Conservation (phyloP, 371 early-diverging fungal genomes). For the Lichtheimia ramosa region DNA sequence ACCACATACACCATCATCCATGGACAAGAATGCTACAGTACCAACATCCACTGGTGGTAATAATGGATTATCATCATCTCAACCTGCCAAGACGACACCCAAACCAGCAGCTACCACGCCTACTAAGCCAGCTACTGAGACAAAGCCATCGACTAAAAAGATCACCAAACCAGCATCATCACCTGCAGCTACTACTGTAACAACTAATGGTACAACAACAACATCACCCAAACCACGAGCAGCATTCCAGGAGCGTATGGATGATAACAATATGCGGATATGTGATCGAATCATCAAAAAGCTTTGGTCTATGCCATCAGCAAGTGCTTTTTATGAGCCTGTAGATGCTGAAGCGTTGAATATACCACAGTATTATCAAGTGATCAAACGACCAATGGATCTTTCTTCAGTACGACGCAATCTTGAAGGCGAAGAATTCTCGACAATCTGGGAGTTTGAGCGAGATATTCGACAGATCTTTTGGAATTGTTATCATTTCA, state of each 20-base stretch:
- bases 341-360: constrained; percentile 75
- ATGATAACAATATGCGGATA: constrained; percentile 30
- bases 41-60: neutral
- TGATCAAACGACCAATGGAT: constrained; percentile 98
- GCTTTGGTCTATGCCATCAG: constrained; percentile 35
- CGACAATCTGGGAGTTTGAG: constrained; percentile 50
- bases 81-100: neutral
- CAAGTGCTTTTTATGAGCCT: constrained; percentile 42
- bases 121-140: neutral
- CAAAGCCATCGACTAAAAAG: neutral
- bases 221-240: constrained; percentile 4
- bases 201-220: neutral
- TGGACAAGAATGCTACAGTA: too few species aligned
- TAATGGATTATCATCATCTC: neutral
- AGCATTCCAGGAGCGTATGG: constrained; percentile 19
- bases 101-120: constrained; percentile 2
- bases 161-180: neutral
- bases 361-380: constrained; percentile 87
- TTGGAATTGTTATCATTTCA: constrained; percentile 92
- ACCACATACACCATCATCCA: neutral
- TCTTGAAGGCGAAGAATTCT: constrained; percentile 59
- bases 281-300: constrained; percentile 40
- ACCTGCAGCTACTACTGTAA: neutral
- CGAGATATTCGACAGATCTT: constrained; percentile 70
- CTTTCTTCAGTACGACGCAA: constrained; percentile 81